Percentiles rank a stretch among this genome's conserved stretches.
Evolutionary conservation across 805 yeast genomes (phyloP).

Genomic region (Starmera quercuum): DNA sequence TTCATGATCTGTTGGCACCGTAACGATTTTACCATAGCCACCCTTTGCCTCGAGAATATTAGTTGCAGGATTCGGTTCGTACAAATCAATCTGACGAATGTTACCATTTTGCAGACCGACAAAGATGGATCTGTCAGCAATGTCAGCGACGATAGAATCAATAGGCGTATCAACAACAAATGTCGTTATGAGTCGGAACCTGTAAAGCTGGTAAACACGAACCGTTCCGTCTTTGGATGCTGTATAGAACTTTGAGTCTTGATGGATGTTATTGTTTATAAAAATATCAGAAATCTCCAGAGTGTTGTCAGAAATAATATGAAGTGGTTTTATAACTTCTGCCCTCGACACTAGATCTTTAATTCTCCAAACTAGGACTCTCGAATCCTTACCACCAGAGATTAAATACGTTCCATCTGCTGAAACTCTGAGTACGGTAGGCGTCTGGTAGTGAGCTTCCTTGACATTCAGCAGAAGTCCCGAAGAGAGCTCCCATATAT

Average conservation of each 20-base stretch:
- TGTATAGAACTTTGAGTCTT: conserved; percentile 60
- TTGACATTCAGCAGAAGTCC: conserved; percentile 67
- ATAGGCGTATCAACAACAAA: conserved; percentile 60
- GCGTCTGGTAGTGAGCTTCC: conserved; percentile 79
- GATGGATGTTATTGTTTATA: conserved; percentile 41
- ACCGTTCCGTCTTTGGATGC: conserved; percentile 70
- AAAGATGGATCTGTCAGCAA: conserved; percentile 70
- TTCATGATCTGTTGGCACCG: conserved; percentile 39
- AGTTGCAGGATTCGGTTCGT: conserved; percentile 21
- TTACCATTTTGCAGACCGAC: conserved; percentile 61
- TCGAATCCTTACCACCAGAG: conserved; percentile 76
- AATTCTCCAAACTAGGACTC: conserved; percentile 69
- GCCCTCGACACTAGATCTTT: conserved; percentile 44
- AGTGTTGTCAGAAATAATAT: conserved; percentile 47
- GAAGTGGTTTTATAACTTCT: conserved; percentile 43
- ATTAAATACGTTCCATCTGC: conserved; percentile 58
- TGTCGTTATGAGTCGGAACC: conserved; percentile 47
- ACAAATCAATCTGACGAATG: conserved; percentile 49
- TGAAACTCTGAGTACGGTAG: conserved; percentile 52
- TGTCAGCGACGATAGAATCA: conserved; percentile 57
- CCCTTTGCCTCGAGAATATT: conserved; percentile 20
- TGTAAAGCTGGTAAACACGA: conserved; percentile 53
- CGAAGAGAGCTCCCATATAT: conserved; percentile 78
- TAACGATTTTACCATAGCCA: conserved; percentile 21
- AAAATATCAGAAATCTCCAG: conserved; percentile 42